Percentiles rank a stretch among this genome's conserved stretches.
Evolutionary conservation across 192 early-diverging fungal genomes (phyloP).

Genomic region (Mortierella alpina): DNA sequence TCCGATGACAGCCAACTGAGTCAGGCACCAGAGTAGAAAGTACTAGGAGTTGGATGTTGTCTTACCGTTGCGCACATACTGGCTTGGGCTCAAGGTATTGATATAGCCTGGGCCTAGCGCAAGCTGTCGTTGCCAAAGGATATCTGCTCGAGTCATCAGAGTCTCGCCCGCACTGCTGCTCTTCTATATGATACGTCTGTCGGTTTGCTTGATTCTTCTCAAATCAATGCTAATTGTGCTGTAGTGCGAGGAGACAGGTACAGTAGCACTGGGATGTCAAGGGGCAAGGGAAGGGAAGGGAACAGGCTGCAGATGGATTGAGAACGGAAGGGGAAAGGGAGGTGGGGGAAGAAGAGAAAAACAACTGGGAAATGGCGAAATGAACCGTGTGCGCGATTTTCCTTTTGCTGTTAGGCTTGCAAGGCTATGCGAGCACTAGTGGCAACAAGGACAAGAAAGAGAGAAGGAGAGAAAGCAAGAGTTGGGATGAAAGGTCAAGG

Average conservation of each 20-base stretch:
- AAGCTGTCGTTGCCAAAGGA: constrained; percentile 42
- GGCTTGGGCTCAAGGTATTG: constrained; percentile 34
- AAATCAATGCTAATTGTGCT: background rate
- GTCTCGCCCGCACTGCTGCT: background rate
- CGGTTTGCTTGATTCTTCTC: background rate
- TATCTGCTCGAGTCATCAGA: constrained; percentile 37
- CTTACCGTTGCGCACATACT: constrained; percentile 42
- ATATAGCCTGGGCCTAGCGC: constrained; percentile 38
- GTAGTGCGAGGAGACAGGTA: no score
- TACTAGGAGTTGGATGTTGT: background rate
- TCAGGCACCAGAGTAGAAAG: no score
- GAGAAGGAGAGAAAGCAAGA: background rate
- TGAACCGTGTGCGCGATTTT: background rate
- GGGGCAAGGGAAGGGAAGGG: background rate
- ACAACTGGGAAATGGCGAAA: no score
- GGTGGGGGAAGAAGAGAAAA: background rate
- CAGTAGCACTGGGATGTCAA: no score
- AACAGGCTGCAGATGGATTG: background rate
- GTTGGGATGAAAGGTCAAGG: background rate
- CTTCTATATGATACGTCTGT: background rate
- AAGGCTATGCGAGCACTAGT: no score
- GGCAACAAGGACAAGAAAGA: background rate
- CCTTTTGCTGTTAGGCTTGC: background rate
- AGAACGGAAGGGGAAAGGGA: background rate
- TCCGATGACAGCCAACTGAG: background rate